These are phyloP conservation scores for Aspergillus olivimuriae DNA, from an alignment of 495 filamentous ascomycete genomes.

Conservation along the genomic window DNA sequence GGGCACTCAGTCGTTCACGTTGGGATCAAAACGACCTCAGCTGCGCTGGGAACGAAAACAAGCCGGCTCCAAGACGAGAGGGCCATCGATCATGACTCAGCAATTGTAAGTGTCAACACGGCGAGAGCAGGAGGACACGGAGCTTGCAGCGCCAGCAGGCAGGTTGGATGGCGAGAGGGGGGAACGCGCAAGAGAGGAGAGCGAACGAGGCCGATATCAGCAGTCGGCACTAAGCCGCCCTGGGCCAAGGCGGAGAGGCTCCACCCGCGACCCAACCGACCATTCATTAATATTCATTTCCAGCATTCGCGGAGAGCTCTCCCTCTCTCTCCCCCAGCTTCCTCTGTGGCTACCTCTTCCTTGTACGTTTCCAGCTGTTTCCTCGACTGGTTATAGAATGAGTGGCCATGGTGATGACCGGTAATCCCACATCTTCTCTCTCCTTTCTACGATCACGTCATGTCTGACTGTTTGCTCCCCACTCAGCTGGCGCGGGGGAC, in stretches of 20 bases:
- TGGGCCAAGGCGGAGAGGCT: conserved; percentile 23
- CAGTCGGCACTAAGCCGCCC: conserved; percentile 6
- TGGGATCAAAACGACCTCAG: conserved; percentile 3
- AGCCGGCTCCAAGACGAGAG: not conserved
- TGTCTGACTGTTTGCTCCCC: too few species aligned
- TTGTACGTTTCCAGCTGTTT: too few species aligned
- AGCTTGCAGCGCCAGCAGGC: not conserved
- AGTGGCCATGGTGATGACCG: conserved; percentile 32
- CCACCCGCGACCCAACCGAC: conserved; percentile 5
- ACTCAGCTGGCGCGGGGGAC: conserved; percentile 37
- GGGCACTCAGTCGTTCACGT: conserved; percentile 1
- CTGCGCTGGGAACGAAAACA: conserved; percentile 3
- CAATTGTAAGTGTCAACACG: not conserved
- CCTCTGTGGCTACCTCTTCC: too few species aligned
- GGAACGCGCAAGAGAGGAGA: conserved; percentile 5
- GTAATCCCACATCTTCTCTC: conserved; percentile 15
- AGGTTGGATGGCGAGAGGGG: not conserved
- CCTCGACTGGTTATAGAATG: too few species aligned
- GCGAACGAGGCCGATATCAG: conserved; percentile 2
- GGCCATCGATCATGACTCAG: conserved; percentile 12
- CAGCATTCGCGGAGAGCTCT: not conserved
- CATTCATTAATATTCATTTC: too few species aligned
- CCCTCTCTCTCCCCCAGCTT: too few species aligned
- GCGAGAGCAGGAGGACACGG: not conserved
- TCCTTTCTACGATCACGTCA: not conserved